Conservation (phyloP, 1,284 basidiomycete species). For the Phaffia rhodozyma region DNA sequence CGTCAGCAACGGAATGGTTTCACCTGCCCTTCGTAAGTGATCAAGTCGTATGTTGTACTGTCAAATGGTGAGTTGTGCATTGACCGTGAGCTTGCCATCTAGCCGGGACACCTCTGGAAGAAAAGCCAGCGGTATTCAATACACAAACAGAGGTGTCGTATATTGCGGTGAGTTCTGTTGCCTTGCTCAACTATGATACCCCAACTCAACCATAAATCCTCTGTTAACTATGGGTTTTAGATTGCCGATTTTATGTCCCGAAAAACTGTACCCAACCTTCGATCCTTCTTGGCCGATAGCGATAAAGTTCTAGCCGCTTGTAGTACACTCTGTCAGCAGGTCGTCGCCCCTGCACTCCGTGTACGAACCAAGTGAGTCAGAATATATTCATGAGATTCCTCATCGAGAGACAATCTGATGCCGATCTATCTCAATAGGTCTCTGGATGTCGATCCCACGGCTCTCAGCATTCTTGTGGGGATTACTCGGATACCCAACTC, state of each 20-base stretch:
- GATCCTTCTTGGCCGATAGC: slow-evolving; percentile 67
- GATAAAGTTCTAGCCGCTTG: slow-evolving; percentile 71
- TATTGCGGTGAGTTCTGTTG: too few relatives aligned
- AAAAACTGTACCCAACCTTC: slow-evolving; percentile 60
- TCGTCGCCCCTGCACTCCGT: slow-evolving; percentile 61
- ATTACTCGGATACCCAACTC: slow-evolving; percentile 67
- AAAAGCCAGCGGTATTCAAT: neutral
- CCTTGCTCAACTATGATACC: neutral
- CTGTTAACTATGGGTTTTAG: slow-evolving; percentile 27
- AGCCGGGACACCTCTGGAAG: slow-evolving; percentile 7
- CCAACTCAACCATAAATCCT: neutral
- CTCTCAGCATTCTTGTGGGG: slow-evolving; percentile 59
- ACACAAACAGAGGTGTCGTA: too few relatives aligned
- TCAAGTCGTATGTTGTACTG: too few relatives aligned
- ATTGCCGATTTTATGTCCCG: slow-evolving; percentile 63
- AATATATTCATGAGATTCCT: neutral
- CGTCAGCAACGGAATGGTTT: neutral
- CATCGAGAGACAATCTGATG: too few relatives aligned
- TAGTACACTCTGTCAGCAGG: slow-evolving; percentile 72
- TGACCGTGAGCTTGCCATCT: neutral
- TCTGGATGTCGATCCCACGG: slow-evolving; percentile 35
- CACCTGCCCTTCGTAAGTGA: neutral
- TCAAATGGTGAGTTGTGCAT: too few relatives aligned
- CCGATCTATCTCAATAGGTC: too few relatives aligned
- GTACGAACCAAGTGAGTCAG: neutral